Evolutionary conservation across 2,329 filamentous ascomycete species (phyloP).

Genomic region (Elsinoe ampelina): DNA sequence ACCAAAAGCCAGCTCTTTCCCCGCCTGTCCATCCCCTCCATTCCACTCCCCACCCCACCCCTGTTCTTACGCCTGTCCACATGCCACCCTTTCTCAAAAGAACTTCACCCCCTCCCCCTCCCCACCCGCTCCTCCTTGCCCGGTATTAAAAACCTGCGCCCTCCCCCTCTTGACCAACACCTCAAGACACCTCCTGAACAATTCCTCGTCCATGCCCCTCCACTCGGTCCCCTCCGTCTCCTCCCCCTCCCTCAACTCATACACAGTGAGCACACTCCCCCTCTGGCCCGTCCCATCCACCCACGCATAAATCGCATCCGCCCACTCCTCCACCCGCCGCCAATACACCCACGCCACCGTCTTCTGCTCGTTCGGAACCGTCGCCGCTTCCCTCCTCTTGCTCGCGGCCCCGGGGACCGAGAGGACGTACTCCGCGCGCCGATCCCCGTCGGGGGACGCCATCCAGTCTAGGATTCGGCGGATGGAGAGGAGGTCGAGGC

Average conservation of each 20-base stretch:
- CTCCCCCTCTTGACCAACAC: conserved; percentile 82
- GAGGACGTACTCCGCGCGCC: conserved; percentile 52
- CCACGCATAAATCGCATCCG: conserved; percentile 64
- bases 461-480: conserved; percentile 49
- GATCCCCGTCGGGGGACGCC: conserved; percentile 42
- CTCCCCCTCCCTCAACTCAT: conserved; percentile 86
- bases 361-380: conserved; percentile 27
- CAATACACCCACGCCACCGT: conserved; percentile 69
- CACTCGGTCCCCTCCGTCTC: conserved; percentile 46
- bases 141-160: conserved; percentile 66
- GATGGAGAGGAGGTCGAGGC: conserved; percentile 44
- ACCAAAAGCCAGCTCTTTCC: background rate
- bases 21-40: background rate
- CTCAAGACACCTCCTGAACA: conserved; percentile 69
- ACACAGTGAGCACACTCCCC: conserved; percentile 80
- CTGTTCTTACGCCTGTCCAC: no score
- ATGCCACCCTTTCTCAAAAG: conserved; percentile 51
- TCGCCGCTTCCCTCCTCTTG: conserved; percentile 15
- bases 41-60: background rate
- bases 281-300: conserved; percentile 81
- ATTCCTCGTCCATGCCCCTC: conserved; percentile 59
- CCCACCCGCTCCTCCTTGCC: conserved; percentile 50
- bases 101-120: conserved; percentile 93
- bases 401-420: conserved; percentile 20
- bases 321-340: conserved; percentile 87